Evolutionary conservation across 2,329 filamentous ascomycete species (phyloP).

Genomic region (Neonectria sp.): DNA sequence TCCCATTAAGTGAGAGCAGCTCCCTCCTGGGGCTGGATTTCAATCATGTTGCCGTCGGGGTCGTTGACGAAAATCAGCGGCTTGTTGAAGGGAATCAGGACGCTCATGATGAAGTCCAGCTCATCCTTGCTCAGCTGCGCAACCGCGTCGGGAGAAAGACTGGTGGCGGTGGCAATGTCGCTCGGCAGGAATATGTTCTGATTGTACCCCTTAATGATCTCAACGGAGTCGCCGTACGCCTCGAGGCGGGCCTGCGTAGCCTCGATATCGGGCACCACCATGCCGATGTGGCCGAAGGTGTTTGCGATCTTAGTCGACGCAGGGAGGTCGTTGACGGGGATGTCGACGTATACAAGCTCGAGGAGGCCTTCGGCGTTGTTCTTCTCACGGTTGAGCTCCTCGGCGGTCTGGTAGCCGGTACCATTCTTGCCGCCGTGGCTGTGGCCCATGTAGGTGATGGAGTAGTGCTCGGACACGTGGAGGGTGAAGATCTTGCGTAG

Average conservation of each 20-base stretch:
- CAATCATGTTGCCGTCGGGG: constrained; percentile 47
- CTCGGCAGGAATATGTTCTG: constrained; percentile 29
- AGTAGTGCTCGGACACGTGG: constrained; percentile 47
- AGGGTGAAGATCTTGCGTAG: constrained; percentile 54
- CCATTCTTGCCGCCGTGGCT: constrained; percentile 56
- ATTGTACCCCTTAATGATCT: constrained; percentile 48
- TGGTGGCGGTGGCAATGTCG: constrained; percentile 34
- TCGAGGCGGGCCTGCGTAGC: constrained; percentile 49
- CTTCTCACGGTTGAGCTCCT: constrained; percentile 52
- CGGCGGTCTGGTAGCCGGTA: constrained; percentile 53
- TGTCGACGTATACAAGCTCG: constrained; percentile 49
- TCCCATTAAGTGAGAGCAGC: constrained; percentile 9
- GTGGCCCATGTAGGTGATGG: constrained; percentile 55
- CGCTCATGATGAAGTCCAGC: background rate
- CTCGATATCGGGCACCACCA: constrained; percentile 53
- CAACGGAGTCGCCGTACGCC: constrained; percentile 21
- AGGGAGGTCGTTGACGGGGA: constrained; percentile 37
- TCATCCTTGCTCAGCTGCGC: constrained; percentile 26
- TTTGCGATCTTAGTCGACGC: constrained; percentile 44
- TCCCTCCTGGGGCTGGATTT: constrained; percentile 41
- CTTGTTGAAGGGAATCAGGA: constrained; percentile 31
- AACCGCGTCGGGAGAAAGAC: constrained; percentile 25
- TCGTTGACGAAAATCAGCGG: constrained; percentile 41
- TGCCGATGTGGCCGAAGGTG: constrained; percentile 54
- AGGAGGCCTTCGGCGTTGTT: constrained; percentile 52